Evolutionary conservation across 257 asterid genomes (phyloP).

Genomic region (Petrea volubilis): DNA sequence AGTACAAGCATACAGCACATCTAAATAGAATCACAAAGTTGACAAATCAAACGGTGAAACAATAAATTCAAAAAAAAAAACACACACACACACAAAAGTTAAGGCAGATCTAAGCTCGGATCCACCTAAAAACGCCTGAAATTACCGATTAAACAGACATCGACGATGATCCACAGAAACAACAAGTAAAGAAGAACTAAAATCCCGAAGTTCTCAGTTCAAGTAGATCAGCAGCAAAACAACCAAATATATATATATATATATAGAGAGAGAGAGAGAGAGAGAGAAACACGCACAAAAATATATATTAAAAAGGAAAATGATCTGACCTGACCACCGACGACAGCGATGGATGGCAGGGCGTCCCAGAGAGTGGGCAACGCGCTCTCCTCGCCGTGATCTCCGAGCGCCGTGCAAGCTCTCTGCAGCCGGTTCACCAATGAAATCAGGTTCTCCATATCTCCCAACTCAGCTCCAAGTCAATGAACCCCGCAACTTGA

Average conservation of each 20-base stretch:
- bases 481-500: slow-evolving; percentile 36
- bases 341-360: slow-evolving; percentile 92
- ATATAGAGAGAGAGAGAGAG: too few species aligned
- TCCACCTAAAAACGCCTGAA: slow-evolving; percentile 15
- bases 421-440: slow-evolving; percentile 89
- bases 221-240: slow-evolving; percentile 24
- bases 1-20: background rate
- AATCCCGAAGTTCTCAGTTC: background rate
- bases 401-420: slow-evolving; percentile 97
- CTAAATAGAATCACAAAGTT: background rate
- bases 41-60: background rate
- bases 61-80: background rate
- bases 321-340: slow-evolving; percentile 87
- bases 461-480: slow-evolving; percentile 32
- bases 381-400: slow-evolving; percentile 85
- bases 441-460: slow-evolving; percentile 85
- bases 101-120: slow-evolving; percentile 27
- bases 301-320: background rate
- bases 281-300: background rate
- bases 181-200: background rate
- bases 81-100: too few species aligned
- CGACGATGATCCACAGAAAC: slow-evolving; percentile 16
- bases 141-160: slow-evolving; percentile 8
- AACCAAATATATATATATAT: background rate
- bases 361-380: slow-evolving; percentile 98